Conservation (phyloP, 116 monocot species). For the Thalassia testudinum region DNA sequence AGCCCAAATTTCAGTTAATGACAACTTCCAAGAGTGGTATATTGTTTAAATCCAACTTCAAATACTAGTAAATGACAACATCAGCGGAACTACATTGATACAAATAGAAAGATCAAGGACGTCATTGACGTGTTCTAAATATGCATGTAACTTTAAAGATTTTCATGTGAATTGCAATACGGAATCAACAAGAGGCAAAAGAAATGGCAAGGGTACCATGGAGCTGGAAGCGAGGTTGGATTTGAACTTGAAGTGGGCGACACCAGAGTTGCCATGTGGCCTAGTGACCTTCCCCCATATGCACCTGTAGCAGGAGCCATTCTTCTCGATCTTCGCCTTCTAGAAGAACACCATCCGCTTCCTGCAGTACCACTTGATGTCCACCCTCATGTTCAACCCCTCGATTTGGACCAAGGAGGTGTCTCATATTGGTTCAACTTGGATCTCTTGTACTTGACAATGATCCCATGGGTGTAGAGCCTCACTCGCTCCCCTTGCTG, state of each 20-base stretch:
- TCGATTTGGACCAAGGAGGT: slow-evolving; percentile 65
- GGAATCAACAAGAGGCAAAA: too few relatives aligned
- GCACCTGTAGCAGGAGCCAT: slow-evolving; percentile 45
- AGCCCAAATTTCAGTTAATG: too few relatives aligned
- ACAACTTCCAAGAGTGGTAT: too few relatives aligned
- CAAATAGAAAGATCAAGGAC: too few relatives aligned
- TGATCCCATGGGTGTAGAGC: slow-evolving; percentile 41
- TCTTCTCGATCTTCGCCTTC: slow-evolving; percentile 65
- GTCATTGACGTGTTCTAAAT: too few relatives aligned
- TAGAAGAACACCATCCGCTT: slow-evolving; percentile 56
- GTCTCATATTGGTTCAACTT: slow-evolving; percentile 71
- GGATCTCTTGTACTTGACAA: slow-evolving; percentile 66
- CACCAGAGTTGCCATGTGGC: slow-evolving; percentile 60
- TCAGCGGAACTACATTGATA: too few relatives aligned
- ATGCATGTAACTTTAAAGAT: too few relatives aligned
- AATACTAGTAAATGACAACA: too few relatives aligned
- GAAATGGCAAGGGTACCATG: too few relatives aligned
- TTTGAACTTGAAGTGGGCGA: slow-evolving; percentile 57
- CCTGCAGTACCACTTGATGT: slow-evolving; percentile 46
- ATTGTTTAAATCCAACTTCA: too few relatives aligned
- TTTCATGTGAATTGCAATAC: too few relatives aligned
- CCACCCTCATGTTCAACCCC: slow-evolving; percentile 66
- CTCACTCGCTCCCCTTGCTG: slow-evolving; percentile 36
- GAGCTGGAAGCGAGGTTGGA: slow-evolving; percentile 54
- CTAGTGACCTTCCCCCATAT: slow-evolving; percentile 70